Percentiles rank a stretch among this genome's conserved stretches.
phyloP scores from a whole-genome alignment of 805 yeast genomes.

The Schizosaccharomyces japonicus region DNA sequence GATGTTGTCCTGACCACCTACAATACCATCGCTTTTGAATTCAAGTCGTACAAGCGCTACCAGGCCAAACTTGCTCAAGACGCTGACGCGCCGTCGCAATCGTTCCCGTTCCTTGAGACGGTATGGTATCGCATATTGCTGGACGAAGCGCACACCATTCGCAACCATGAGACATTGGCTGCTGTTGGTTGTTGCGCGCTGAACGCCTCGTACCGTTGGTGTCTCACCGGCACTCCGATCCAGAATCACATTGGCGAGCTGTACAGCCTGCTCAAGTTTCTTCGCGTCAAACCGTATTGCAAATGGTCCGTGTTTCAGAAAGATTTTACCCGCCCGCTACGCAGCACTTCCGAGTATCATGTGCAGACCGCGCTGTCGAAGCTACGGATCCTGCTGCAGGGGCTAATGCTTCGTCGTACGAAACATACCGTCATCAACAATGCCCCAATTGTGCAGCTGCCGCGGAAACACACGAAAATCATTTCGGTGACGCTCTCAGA shows the following conservation, averaged over 20 bases:
- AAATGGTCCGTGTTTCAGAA: conserved; percentile 29
- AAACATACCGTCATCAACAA: conserved; percentile 56
- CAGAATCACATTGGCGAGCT: conserved; percentile 31
- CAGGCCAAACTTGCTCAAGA: conserved; percentile 9
- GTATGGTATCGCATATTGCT: conserved; percentile 30
- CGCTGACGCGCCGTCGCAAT: conserved; percentile 15
- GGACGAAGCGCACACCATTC: conserved; percentile 37
- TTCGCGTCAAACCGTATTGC: conserved; percentile 39
- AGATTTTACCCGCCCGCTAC: conserved; percentile 34
- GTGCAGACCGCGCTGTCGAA: conserved; percentile 19
- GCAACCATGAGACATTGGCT: conserved; percentile 23
- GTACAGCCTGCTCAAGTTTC: conserved; percentile 25
- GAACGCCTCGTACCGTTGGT: conserved; percentile 23
- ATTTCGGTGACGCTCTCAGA: conserved; percentile 27
- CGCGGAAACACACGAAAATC: conserved; percentile 30
- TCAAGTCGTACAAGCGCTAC: neutral
- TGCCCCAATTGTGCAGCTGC: conserved; percentile 45
- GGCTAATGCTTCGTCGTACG: conserved; percentile 52
- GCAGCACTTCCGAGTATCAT: conserved; percentile 6
- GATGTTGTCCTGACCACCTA: conserved; percentile 11
- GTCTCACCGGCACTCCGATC: conserved; percentile 35
- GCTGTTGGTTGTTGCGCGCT: conserved; percentile 23
- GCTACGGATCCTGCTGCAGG: conserved; percentile 43
- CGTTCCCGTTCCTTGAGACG: conserved; percentile 10
- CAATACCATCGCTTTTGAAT: neutral